These are phyloP conservation scores for Yueomyces sp. DNA, from an alignment of 1,139 yeast species.

Conservation along the genomic window DNA sequence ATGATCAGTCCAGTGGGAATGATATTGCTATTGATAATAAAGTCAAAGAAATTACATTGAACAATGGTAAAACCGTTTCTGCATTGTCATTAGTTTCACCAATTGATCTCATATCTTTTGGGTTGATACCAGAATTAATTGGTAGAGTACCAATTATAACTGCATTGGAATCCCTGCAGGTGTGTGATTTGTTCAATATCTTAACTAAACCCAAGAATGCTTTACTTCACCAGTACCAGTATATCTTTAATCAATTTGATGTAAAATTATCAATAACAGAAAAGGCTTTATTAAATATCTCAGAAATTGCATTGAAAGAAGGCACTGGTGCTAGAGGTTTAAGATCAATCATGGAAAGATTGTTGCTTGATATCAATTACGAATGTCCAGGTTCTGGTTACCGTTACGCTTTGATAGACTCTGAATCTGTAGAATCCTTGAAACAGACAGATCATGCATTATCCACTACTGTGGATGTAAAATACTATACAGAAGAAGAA, in stretches of 20 bases:
- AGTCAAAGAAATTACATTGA: constrained; percentile 24
- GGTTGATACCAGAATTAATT: constrained; percentile 41
- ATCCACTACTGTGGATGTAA: constrained; percentile 26
- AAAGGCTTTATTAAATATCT: constrained; percentile 33
- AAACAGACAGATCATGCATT: constrained; percentile 22
- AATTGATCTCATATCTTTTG: constrained; percentile 34
- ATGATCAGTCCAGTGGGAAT: neutral
- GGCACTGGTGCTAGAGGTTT: constrained; percentile 48
- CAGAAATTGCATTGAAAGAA: constrained; percentile 32
- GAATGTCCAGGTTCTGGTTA: constrained; percentile 42
- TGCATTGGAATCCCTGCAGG: constrained; percentile 31
- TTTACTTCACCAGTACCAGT: constrained; percentile 34
- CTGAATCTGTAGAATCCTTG: constrained; percentile 27
- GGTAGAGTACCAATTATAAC: constrained; percentile 43
- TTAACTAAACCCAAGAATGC: constrained; percentile 41
- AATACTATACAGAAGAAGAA: constrained; percentile 32
- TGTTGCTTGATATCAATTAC: constrained; percentile 37
- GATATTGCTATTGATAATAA: constrained; percentile 10
- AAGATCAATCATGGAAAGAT: constrained; percentile 36
- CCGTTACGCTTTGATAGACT: constrained; percentile 32
- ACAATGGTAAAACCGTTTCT: constrained; percentile 26
- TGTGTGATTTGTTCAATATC: constrained; percentile 32
- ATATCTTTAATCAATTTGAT: constrained; percentile 36
- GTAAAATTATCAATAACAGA: constrained; percentile 34
- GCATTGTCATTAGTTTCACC: constrained; percentile 34